These are phyloP conservation scores for Sinapis alba DNA, from an alignment of 441 rosid genomes.

Conservation along the genomic window DNA sequence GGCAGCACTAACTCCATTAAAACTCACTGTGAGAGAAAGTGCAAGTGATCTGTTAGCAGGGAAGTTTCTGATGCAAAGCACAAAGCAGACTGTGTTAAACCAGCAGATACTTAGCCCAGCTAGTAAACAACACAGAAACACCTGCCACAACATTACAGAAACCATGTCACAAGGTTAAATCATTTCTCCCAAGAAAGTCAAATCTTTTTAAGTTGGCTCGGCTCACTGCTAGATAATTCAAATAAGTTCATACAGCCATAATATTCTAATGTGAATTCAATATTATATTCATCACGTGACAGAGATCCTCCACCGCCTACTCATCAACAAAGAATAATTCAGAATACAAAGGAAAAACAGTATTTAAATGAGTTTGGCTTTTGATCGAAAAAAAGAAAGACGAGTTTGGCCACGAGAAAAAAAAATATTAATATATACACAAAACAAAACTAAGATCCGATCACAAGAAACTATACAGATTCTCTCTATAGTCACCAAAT, in stretches of 20 bases:
- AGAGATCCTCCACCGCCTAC: slow-evolving; percentile 5
- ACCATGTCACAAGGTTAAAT: neutral
- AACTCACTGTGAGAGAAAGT: slow-evolving; percentile 88
- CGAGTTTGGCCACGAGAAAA: neutral
- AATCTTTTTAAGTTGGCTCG: neutral
- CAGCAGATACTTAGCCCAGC: slow-evolving; percentile 97
- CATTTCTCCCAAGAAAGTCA: neutral
- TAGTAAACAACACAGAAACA: slow-evolving; percentile 77
- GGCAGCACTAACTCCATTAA: slow-evolving; percentile 95
- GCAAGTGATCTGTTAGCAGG: slow-evolving; percentile 82
- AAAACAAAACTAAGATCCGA: slow-evolving; percentile 30
- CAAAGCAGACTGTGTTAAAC: slow-evolving; percentile 99
- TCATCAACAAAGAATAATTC: slow-evolving; percentile 1
- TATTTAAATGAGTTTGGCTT: neutral
- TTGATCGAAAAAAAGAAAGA: too few species aligned
- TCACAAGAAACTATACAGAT: slow-evolving; percentile 26
- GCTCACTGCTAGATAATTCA: neutral
- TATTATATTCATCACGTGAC: slow-evolving; percentile 1
- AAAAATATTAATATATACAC: neutral
- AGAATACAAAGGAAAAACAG: slow-evolving; percentile 5
- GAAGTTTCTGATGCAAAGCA: slow-evolving; percentile 87
- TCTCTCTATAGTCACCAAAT: neutral
- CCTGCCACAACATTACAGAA: slow-evolving; percentile 50
- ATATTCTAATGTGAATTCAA: slow-evolving; percentile 1
- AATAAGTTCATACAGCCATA: neutral